phyloP scores from a whole-genome alignment of 2,329 filamentous ascomycete species.

The Nemania serpens region DNA sequence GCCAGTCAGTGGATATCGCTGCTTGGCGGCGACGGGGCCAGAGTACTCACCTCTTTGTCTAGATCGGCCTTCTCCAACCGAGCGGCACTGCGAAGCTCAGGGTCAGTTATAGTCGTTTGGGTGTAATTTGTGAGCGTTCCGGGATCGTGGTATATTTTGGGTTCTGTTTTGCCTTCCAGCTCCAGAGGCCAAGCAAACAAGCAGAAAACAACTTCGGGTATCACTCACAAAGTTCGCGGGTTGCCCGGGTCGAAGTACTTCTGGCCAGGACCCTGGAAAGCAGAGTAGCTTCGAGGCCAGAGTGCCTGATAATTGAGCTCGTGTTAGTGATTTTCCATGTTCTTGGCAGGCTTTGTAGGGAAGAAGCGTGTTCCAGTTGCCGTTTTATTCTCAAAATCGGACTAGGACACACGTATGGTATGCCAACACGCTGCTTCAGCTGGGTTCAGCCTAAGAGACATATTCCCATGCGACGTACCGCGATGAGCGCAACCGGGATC shows the following conservation, averaged over 20 bases:
- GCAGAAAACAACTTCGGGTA: no score
- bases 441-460: neutral
- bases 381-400: no score
- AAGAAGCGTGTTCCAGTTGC: no score
- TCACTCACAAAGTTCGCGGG: conserved; percentile 30
- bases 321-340: conserved; percentile 9
- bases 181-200: no score
- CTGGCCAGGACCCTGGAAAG: conserved; percentile 37
- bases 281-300: conserved; percentile 37
- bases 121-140: no score
- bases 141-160: no score
- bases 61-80: conserved; percentile 35
- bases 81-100: conserved; percentile 14
- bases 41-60: conserved; percentile 36
- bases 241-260: conserved; percentile 37
- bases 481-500: conserved; percentile 36
- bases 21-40: no score
- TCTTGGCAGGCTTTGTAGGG: neutral
- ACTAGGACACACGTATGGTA: no score
- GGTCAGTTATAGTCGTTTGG: no score
- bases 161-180: no score
- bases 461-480: conserved; percentile 29
- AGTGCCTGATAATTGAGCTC: conserved; percentile 27
- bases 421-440: no score
- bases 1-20: neutral